Percentiles rank a stretch among this genome's conserved stretches.
These are phyloP conservation scores for Periconia macrospinosa DNA, from an alignment of 2,329 filamentous ascomycete genomes.

Conservation along the genomic window DNA sequence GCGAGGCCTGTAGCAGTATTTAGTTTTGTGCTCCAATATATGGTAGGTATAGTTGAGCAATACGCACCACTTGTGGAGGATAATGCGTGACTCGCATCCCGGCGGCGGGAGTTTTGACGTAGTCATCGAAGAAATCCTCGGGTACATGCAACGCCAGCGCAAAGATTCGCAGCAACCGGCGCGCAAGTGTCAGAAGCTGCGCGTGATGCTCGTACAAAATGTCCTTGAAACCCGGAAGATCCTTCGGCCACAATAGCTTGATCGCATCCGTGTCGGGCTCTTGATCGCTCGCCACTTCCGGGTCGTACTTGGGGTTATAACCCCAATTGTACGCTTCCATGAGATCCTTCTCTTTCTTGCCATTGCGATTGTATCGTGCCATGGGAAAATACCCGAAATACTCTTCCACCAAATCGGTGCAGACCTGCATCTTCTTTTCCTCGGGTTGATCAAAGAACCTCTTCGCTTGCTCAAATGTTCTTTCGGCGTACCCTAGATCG, in stretches of 20 bases:
- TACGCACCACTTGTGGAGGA: constrained; percentile 44
- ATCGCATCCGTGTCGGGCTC: constrained; percentile 5
- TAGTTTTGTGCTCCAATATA: constrained; percentile 15
- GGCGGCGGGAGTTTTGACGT: constrained; percentile 45
- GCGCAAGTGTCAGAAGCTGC: constrained; percentile 33
- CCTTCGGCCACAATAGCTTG: background rate
- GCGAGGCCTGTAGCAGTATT: background rate
- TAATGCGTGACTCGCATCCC: constrained; percentile 28
- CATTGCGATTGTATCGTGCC: constrained; percentile 50
- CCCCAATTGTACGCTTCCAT: constrained; percentile 32
- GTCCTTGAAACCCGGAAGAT: constrained; percentile 46
- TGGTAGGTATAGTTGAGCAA: no score
- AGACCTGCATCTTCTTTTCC: constrained; percentile 48
- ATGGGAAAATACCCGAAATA: constrained; percentile 42
- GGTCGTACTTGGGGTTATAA: constrained; percentile 19
- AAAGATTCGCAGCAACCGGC: constrained; percentile 46
- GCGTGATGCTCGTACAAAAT: constrained; percentile 53
- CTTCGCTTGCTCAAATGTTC: constrained; percentile 43
- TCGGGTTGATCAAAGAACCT: constrained; percentile 49
- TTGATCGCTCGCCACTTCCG: constrained; percentile 7
- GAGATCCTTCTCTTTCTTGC: constrained; percentile 50
- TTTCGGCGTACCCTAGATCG: constrained; percentile 19
- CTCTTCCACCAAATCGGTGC: constrained; percentile 29
- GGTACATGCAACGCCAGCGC: constrained; percentile 41
- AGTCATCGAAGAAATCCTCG: constrained; percentile 44